These are phyloP conservation scores for Boechera stricta DNA, from an alignment of 345 rosid genomes.

Conservation along the genomic window DNA sequence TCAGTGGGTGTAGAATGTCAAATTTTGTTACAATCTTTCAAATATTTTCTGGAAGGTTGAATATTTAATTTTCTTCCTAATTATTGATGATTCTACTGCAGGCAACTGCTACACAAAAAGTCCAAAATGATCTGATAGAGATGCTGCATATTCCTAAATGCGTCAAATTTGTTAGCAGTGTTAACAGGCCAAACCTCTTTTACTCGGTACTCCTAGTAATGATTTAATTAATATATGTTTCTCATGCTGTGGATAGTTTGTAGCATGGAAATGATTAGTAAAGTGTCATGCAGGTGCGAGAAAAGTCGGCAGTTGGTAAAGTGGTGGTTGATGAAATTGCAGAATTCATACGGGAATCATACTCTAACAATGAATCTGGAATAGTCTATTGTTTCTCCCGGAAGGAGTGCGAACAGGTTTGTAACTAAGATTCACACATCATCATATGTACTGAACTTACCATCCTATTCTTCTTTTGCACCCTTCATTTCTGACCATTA, in stretches of 20 bases:
- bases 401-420: constrained; percentile 96
- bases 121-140: constrained; percentile 85
- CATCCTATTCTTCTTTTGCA: neutral
- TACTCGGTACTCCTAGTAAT: constrained; percentile 64
- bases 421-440: constrained; percentile 16
- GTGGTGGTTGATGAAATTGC: constrained; percentile 87
- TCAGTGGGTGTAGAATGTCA: constrained; percentile 10
- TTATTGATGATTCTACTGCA: constrained; percentile 37
- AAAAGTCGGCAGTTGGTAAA: constrained; percentile 83
- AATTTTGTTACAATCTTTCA: constrained; percentile 11
- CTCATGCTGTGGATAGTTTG: constrained; percentile 27
- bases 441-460: constrained; percentile 16
- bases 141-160: constrained; percentile 87
- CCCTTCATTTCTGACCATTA: neutral
- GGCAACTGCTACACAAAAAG: constrained; percentile 98
- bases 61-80: neutral
- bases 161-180: constrained; percentile 86
- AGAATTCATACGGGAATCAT: constrained; percentile 73
- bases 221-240: neutral
- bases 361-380: constrained; percentile 89
- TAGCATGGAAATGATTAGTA: constrained; percentile 6
- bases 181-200: constrained; percentile 95
- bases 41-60: constrained; percentile 7
- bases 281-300: constrained; percentile 65
- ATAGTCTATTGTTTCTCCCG: constrained; percentile 95